Evolutionary conservation across 2,329 filamentous ascomycete genomes (phyloP).

Genomic region (Zymoseptoria crescenta): DNA sequence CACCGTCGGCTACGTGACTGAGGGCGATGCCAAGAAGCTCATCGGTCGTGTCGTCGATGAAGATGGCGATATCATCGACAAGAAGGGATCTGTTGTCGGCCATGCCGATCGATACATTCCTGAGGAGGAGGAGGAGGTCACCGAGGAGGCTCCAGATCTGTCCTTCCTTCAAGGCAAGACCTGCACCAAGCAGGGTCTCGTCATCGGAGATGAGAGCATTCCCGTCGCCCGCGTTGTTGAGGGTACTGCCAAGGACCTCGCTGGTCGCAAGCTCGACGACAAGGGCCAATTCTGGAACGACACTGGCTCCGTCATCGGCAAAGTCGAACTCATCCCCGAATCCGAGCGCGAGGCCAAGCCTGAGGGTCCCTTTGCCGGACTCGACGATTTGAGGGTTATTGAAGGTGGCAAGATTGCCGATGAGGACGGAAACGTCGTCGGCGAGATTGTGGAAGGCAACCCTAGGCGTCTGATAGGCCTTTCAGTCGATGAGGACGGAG

Average conservation of each 20-base stretch:
- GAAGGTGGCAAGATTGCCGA: constrained; percentile 43
- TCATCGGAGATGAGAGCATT: constrained; percentile 44
- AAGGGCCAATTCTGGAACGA: constrained; percentile 66
- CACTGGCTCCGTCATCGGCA: constrained; percentile 61
- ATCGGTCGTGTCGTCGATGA: constrained; percentile 44
- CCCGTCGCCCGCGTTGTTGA: constrained; percentile 59
- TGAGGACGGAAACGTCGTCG: constrained; percentile 45
- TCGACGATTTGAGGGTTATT: constrained; percentile 42
- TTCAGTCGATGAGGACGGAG: constrained; percentile 71
- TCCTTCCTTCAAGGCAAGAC: constrained; percentile 40
- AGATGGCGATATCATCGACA: constrained; percentile 47
- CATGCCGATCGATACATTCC: constrained; percentile 50
- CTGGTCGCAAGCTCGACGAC: constrained; percentile 64
- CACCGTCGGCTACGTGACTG: constrained; percentile 41
- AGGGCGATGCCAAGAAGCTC: constrained; percentile 46
- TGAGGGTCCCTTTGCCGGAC: constrained; percentile 44
- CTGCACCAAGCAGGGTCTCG: constrained; percentile 44
- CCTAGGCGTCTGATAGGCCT: constrained; percentile 65
- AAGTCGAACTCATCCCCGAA: constrained; percentile 59
- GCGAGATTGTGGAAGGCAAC: constrained; percentile 45
- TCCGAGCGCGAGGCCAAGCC: constrained; percentile 50
- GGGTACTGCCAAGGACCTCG: constrained; percentile 55
- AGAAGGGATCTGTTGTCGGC: constrained; percentile 46
- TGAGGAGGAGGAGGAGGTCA: constrained; percentile 54
- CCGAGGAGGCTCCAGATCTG: constrained; percentile 37